phyloP scores from a whole-genome alignment of 768 basidiomycete species.

The Boletus rubescentipes region DNA sequence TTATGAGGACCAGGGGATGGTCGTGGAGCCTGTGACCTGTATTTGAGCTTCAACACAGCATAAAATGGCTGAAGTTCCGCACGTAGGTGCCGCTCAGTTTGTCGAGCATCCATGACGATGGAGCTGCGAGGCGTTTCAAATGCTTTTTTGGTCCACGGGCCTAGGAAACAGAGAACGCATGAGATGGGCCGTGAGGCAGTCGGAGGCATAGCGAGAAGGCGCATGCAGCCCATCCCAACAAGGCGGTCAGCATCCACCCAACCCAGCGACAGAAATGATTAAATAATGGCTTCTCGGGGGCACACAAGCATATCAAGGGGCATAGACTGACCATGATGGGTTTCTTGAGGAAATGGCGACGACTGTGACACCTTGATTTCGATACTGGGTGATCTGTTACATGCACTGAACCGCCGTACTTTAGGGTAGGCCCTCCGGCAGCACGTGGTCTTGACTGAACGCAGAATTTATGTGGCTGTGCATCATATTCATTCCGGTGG shows the following conservation, averaged over 20 bases:
- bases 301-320: neutral
- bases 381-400: slow-evolving; percentile 6
- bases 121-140: slow-evolving; percentile 95
- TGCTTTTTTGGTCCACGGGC: slow-evolving; percentile 99
- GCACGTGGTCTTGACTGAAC: slow-evolving; percentile 23
- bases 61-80: slow-evolving; percentile 32
- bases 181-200: slow-evolving; percentile 7
- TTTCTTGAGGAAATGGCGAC: slow-evolving; percentile 29
- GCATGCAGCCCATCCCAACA: slow-evolving; percentile 20
- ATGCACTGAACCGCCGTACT: neutral
- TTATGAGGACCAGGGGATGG: slow-evolving; percentile 99
- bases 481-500: neutral
- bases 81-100: slow-evolving; percentile 96
- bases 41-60: slow-evolving; percentile 6
- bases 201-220: neutral
- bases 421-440: slow-evolving; percentile 23
- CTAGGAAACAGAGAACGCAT: slow-evolving; percentile 42
- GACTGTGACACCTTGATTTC: slow-evolving; percentile 23
- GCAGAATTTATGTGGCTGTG: slow-evolving; percentile 11
- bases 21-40: slow-evolving; percentile 73
- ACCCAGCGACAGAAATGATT: neutral
- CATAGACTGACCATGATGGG: slow-evolving; percentile 33
- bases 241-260: slow-evolving; percentile 28
- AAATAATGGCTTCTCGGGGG: neutral
- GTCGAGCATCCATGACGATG: slow-evolving; percentile 99